Evolutionary conservation across 495 filamentous ascomycete genomes (phyloP).

Genomic region (Sabuloglossum arenarium): DNA sequence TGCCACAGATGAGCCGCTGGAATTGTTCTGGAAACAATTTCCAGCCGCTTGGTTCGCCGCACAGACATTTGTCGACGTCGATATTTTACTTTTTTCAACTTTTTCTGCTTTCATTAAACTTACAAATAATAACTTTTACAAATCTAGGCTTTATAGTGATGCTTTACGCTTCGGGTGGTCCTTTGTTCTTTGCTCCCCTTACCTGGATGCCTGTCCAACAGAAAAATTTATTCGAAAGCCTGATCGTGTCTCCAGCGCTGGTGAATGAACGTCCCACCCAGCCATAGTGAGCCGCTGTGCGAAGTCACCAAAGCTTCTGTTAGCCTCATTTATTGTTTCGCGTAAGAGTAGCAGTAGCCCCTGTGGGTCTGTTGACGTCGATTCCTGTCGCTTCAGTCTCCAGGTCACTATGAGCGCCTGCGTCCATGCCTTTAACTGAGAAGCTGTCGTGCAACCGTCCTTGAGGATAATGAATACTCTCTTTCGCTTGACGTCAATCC

Average conservation of each 20-base stretch:
- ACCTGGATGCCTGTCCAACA: neutral
- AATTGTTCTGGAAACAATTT: neutral
- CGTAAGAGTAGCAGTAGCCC: constrained; percentile 12
- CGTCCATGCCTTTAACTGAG: constrained; percentile 49
- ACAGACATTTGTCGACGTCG: neutral
- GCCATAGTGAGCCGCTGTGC: constrained; percentile 18
- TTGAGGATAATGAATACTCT: constrained; percentile 46
- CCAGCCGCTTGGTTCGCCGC: neutral
- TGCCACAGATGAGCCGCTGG: neutral
- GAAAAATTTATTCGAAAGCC: constrained; percentile 9
- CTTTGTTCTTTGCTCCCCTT: neutral
- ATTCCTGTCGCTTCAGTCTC: neutral
- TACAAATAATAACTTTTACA: no score
- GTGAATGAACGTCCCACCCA: constrained; percentile 40
- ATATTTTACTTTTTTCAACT: neutral
- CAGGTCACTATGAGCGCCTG: constrained; percentile 43
- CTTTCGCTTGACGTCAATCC: constrained; percentile 21
- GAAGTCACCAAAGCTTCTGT: constrained; percentile 22
- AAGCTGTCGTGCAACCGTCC: constrained; percentile 23
- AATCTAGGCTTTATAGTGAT: no score
- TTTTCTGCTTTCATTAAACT: neutral
- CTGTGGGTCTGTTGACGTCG: constrained; percentile 6
- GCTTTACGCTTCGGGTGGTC: neutral
- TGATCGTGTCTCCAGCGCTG: constrained; percentile 35
- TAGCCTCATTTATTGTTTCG: constrained; percentile 18